Conservation (phyloP, 1,284 basidiomycete genomes). For the Irpex sp. region DNA sequence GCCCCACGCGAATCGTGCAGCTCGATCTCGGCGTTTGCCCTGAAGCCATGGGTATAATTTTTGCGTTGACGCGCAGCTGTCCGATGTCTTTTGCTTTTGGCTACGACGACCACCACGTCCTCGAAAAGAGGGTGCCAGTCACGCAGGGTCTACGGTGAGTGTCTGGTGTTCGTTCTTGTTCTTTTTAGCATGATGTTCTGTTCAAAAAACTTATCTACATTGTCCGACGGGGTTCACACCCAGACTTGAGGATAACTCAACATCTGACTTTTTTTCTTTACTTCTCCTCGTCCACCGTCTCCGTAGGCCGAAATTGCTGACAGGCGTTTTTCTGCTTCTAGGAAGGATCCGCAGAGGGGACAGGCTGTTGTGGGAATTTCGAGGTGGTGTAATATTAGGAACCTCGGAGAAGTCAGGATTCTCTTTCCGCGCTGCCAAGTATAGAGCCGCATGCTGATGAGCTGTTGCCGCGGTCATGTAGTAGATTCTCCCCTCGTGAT, state of each 20-base stretch:
- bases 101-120: neutral
- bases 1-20: neutral
- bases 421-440: neutral
- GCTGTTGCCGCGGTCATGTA: slow-evolving; percentile 5
- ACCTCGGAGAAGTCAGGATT: neutral
- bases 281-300: neutral
- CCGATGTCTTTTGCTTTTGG: neutral
- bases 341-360: neutral
- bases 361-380: neutral
- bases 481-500: slow-evolving; percentile 3
- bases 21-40: neutral
- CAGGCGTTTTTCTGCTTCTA: neutral
- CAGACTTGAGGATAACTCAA: slow-evolving; percentile 25
- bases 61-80: neutral
- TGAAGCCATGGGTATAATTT: neutral
- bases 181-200: slow-evolving; percentile 45
- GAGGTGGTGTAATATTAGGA: neutral
- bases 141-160: too few relatives aligned
- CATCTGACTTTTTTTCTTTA: slow-evolving; percentile 15
- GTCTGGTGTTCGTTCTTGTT: slow-evolving; percentile 2
- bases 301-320: neutral
- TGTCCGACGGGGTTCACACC: slow-evolving; percentile 56
- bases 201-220: slow-evolving; percentile 75
- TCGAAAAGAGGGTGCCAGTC: neutral
- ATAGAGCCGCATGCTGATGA: slow-evolving; percentile 11